Evolutionary conservation across 2,329 filamentous ascomycete genomes (phyloP), one percentile per base, ranked within the genome.

Genomic region (Ascochyta fabae): DNA sequence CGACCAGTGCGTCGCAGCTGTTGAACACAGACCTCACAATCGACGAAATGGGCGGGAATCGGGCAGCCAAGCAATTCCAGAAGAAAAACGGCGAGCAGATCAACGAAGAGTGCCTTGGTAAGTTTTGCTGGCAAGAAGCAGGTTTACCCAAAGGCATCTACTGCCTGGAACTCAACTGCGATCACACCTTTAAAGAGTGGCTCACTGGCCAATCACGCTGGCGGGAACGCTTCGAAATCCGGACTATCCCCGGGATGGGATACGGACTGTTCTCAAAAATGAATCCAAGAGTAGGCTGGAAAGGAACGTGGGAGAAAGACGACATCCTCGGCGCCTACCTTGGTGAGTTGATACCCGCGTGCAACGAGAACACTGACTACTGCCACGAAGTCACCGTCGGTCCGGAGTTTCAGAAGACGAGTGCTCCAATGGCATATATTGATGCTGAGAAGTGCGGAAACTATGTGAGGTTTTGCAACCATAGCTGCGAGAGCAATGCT

Each of bases 401-500:
- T 12, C 56, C 56, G 6, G 33, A 29, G 10, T 60, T 52, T 23
- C 31, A 33, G 9, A 45, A 46, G 15, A 24, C 23, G 6, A 12
- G 12, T 19, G 27, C 27, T 1, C 12, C 19, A 5, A 26, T 41
- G 3, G 59, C 49, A 1, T 54, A 49, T 19, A 39, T 62, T 13
- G 59, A 60, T 44, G 47, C 53, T 0, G 50, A 40, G 36, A 13
- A 44, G 7, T 47, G 19, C 7, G 53, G 50, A 1, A 50, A 48
- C 41, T 58, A 53, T 13, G 48, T 45, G n/a, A 29, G 59, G 10
- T 62, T 62, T 29, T 48, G 48, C 27, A 60, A 60, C 29, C 53
- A 62, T 26, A 42, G 31, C 31, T 62, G 59, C 35, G 50, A 55
- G 2, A 40, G 47, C 19, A 57, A 59, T 36, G 53, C 47, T 2